Evolutionary conservation across 768 basidiomycete species (phyloP).

Genomic region (Gloeophyllum trabeum): DNA sequence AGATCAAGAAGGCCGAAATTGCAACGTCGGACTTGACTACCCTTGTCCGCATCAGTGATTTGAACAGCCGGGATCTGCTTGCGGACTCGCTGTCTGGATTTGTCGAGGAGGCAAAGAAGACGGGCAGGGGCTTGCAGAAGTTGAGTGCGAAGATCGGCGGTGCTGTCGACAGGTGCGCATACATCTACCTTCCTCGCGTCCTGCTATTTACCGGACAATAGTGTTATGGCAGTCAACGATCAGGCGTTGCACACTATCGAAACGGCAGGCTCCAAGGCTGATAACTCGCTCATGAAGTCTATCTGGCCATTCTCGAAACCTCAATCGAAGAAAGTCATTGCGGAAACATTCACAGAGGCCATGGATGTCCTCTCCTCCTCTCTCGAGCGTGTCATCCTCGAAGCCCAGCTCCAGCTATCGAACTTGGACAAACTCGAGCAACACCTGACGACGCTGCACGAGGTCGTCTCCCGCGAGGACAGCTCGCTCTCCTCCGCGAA

Average conservation of each 20-base stretch:
- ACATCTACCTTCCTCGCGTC: background rate
- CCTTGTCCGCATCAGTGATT: slow-evolving; percentile 49
- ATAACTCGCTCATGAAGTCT: slow-evolving; percentile 11
- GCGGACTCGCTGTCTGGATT: slow-evolving; percentile 42
- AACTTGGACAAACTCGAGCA: slow-evolving; percentile 56
- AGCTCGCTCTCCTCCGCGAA: slow-evolving; percentile 28
- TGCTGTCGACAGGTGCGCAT: slow-evolving; percentile 60
- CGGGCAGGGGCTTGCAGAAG: slow-evolving; percentile 47
- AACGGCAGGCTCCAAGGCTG: slow-evolving; percentile 16
- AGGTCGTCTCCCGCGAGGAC: slow-evolving; percentile 50
- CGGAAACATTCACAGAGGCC: slow-evolving; percentile 44
- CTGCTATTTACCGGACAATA: slow-evolving; percentile 14
- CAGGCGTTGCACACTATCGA: slow-evolving; percentile 54
- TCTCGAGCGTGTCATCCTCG: slow-evolving; percentile 49
- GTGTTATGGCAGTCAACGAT: slow-evolving; percentile 66
- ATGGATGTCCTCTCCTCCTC: slow-evolving; percentile 46
- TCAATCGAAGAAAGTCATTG: slow-evolving; percentile 31
- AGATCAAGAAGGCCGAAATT: slow-evolving; percentile 71
- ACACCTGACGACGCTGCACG: slow-evolving; percentile 42
- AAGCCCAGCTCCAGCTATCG: slow-evolving; percentile 45
- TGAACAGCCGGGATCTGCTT: slow-evolving; percentile 48
- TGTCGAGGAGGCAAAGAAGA: slow-evolving; percentile 46
- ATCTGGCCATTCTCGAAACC: slow-evolving; percentile 20
- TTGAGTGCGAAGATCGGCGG: slow-evolving; percentile 60
- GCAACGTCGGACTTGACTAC: slow-evolving; percentile 58